Evolutionary conservation across 129 eudicot genomes (phyloP), one percentile per base, ranked within the genome.

Genomic region (Deinandra increscens): DNA sequence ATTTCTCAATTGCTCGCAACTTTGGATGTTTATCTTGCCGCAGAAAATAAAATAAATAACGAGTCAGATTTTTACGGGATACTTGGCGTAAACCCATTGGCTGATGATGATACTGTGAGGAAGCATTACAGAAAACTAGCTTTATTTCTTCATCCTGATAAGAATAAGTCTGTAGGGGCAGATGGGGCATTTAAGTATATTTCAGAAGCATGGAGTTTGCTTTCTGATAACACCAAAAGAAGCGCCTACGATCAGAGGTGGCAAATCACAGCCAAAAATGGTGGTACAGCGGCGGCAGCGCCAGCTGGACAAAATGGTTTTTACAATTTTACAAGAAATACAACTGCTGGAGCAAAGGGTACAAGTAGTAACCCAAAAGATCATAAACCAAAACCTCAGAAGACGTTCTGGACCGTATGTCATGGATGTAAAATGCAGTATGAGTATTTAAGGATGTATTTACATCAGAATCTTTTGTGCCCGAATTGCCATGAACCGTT

Each of bases 351-450:
- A 31, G 43, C 48, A 42, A 86, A 72, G 66, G 69, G 34, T 66
- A 66, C 85, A 66, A 60, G 17, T 55, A 55, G 15, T 23, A 15
- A 19, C 58, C n/a, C 65, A 7, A 85, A 81, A 71, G 75, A 73
- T 41, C 62, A 50, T 29, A 76, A 76, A 54, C 82, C 42, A 9
- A 69, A 73, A 62, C 79, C 75, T 12, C 70, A 10, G 19, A 59
- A 58, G 51, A 88, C 96, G 6, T 91, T 91, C 50, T 91, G 97
- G 97, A 91, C 97, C 26, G 91, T 85, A 0, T 91, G 97, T 55
- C 84, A 88, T 70, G 81, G 82, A 54, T 91, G 97, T 77, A 88
- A 80, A 75, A 86, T 88, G 91, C 97, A 91, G 51, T 91, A 88
- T 26, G 97, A 91, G 72, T 91, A 91, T 81, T 77, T 84, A 61